These are phyloP conservation scores for Aspergillus panamensis DNA, from an alignment of 495 filamentous ascomycete species.

Conservation along the genomic window DNA sequence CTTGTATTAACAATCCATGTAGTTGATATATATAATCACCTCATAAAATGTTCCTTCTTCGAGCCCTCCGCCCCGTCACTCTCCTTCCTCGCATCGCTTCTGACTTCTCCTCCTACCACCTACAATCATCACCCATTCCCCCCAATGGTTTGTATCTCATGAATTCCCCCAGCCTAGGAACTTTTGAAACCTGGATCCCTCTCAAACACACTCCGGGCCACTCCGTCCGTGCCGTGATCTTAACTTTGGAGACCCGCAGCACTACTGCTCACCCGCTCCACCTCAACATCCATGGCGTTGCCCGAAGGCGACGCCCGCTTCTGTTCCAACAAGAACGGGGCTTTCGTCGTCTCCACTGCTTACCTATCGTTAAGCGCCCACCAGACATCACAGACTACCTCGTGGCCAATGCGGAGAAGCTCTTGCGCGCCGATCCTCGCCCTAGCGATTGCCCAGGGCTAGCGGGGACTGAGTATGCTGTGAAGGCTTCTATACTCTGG, in stretches of 20 bases:
- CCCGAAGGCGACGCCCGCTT: slow-evolving; percentile 14
- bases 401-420: neutral
- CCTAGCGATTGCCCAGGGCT: slow-evolving; percentile 11
- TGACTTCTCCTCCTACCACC: slow-evolving; percentile 6
- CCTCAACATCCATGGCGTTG: slow-evolving; percentile 16
- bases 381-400: slow-evolving; percentile 11
- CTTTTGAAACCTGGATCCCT: slow-evolving; percentile 10
- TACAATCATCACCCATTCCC: slow-evolving; percentile 9
- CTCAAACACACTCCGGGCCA: slow-evolving; percentile 2
- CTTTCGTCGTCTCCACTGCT: slow-evolving; percentile 10
- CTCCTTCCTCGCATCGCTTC: slow-evolving; percentile 4
- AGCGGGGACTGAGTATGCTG: neutral
- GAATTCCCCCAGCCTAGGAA: neutral
- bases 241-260: neutral
- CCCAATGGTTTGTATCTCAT: slow-evolving; percentile 7
- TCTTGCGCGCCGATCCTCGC: slow-evolving; percentile 10
- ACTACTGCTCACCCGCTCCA: slow-evolving; percentile 1
- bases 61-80: slow-evolving; percentile 3
- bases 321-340: slow-evolving; percentile 6
- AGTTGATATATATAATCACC: neutral
- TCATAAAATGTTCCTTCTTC: neutral
- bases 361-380: slow-evolving; percentile 12
- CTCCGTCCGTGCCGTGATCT: slow-evolving; percentile 10
- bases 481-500: slow-evolving; percentile 7
- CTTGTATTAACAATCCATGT: neutral